Percentiles rank a stretch among this genome's conserved stretches.
Conservation (phyloP, 1,284 basidiomycete genomes). For the Boletus sp. region DNA sequence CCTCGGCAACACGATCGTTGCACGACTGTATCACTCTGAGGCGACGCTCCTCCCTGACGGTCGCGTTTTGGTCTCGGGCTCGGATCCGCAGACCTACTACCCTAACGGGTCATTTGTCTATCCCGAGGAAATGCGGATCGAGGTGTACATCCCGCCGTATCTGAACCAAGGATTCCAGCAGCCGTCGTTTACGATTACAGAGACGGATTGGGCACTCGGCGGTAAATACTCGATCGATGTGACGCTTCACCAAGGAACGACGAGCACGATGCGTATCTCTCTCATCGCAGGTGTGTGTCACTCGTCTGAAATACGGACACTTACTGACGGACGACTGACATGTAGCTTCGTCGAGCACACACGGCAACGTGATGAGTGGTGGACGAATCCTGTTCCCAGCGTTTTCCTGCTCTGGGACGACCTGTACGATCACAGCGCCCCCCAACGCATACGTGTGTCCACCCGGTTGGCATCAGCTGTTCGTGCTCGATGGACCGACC, state of each 20-base stretch:
- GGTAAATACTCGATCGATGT: constrained; percentile 52
- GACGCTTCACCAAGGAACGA: constrained; percentile 54
- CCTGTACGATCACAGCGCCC: constrained; percentile 67
- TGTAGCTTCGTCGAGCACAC: constrained; percentile 69
- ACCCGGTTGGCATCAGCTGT: constrained; percentile 74
- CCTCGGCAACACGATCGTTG: constrained; percentile 68
- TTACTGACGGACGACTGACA: neutral
- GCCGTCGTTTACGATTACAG: constrained; percentile 55
- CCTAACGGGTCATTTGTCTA: constrained; percentile 39
- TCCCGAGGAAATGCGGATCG: constrained; percentile 71
- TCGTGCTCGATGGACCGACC: constrained; percentile 71
- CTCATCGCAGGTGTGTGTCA: constrained; percentile 50
- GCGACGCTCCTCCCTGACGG: constrained; percentile 67
- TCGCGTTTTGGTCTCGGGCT: constrained; percentile 70
- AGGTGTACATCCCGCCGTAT: constrained; percentile 76
- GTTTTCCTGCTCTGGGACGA: constrained; percentile 59
- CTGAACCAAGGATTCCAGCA: constrained; percentile 56
- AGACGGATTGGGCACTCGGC: constrained; percentile 62
- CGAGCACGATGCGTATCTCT: constrained; percentile 57
- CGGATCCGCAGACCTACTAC: constrained; percentile 60
- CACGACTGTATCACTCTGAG: constrained; percentile 82
- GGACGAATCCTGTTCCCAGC: constrained; percentile 66
- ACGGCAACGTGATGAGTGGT: constrained; percentile 72
- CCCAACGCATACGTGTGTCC: constrained; percentile 66
- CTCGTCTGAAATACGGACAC: neutral